Evolutionary conservation across 2,329 filamentous ascomycete genomes (phyloP).

Genomic region (Sporothrix dimorphospora): DNA sequence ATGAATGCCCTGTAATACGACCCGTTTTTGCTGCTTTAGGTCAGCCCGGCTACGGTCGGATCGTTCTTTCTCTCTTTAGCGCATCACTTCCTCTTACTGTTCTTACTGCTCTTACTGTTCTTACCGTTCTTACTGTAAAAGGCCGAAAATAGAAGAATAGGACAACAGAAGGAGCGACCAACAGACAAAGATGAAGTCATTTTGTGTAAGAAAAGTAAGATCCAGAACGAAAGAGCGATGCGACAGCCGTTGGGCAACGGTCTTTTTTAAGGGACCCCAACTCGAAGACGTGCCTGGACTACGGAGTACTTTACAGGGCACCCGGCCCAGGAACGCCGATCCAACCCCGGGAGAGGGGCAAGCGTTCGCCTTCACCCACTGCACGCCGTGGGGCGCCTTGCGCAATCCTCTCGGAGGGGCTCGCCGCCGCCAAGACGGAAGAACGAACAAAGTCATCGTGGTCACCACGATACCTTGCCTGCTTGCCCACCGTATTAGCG

Average conservation of each 20-base stretch:
- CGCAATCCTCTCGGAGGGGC: neutral
- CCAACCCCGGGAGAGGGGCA: neutral
- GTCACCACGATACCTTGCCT: neutral
- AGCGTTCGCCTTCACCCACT: neutral
- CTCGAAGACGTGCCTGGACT: neutral
- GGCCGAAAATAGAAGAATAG: neutral
- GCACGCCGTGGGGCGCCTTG: neutral
- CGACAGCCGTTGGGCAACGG: neutral
- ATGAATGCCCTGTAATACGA: neutral
- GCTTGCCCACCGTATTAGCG: neutral
- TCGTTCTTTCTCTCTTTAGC: conserved; percentile 6
- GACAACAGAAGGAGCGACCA: conserved; percentile 3
- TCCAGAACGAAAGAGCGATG: neutral
- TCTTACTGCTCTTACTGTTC: neutral
- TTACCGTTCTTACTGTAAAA: neutral
- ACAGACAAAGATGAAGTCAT: neutral
- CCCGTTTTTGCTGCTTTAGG: neutral
- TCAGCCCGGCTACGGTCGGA: neutral
- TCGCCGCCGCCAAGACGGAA: neutral
- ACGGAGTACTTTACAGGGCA: conserved; percentile 3
- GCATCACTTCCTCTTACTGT: neutral
- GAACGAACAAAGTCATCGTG: neutral
- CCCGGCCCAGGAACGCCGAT: neutral
- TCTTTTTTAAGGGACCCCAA: neutral
- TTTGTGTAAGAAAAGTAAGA: neutral